Evolutionary conservation across 176 grass and related monocot genomes (phyloP).

Genomic region (Pharus latifolius): DNA sequence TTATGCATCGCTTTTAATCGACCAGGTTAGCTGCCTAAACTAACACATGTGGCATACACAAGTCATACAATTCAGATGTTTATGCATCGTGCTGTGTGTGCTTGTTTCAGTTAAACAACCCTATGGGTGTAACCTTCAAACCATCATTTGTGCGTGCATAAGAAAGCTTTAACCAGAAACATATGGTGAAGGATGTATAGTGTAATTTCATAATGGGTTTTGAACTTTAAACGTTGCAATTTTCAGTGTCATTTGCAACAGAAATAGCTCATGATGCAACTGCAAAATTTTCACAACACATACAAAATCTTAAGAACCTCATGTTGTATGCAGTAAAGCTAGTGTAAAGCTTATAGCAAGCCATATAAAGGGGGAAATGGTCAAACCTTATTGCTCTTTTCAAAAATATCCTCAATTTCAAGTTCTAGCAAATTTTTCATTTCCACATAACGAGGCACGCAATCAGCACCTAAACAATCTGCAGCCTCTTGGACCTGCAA

Average conservation of each 20-base stretch:
- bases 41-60: background rate
- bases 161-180: background rate
- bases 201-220: background rate
- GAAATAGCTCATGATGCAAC: background rate
- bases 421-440: constrained; percentile 71
- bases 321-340: background rate
- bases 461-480: constrained; percentile 80
- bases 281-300: background rate
- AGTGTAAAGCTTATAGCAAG: background rate
- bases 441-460: constrained; percentile 71
- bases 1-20: too few relatives aligned
- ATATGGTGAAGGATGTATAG: background rate
- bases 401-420: constrained; percentile 59
- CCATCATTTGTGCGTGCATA: background rate
- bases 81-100: too few relatives aligned
- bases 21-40: too few relatives aligned
- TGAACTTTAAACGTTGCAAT: background rate
- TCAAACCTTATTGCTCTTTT: constrained; percentile 50
- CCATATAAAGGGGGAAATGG: background rate
- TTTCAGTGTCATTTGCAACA: background rate
- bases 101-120: too few relatives aligned
- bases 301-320: background rate
- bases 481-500: constrained; percentile 87
- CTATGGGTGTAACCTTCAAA: too few relatives aligned
- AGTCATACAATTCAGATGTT: background rate